Evolutionary conservation across 352 stramenopile species (phyloP), one percentile per base, ranked within the genome.

Genomic region (Globisporangium middletonii): DNA sequence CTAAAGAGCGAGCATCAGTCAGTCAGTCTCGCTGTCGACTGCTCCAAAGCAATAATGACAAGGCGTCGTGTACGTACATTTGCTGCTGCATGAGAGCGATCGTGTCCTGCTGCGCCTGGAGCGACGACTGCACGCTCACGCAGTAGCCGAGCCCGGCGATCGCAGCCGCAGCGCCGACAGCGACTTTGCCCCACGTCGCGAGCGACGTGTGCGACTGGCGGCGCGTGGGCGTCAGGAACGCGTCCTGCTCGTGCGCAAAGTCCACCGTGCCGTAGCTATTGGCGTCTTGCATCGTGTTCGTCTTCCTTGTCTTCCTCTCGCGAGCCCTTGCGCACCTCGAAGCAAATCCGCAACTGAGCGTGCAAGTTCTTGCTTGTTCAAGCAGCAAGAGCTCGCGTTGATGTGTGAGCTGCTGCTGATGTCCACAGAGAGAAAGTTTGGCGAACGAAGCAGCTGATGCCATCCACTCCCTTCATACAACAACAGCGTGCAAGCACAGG

Each of bases 61-160:
- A 35, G 0, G 30, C 30, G 7, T 2, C 3, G 30, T 35, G 7
- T 9, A 57, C 72, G 62, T 57, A 82, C 77, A 86, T 38, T 59
- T 82, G 73, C 61, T 77, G 55, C 46, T 83, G 76, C 69, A 86
- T 79, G 45, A 59, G 60, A 16, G 57, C 30, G 42, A 86, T 67
- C 1, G 65, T 50, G 35, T 64, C 54, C 30, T 74, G 60, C 50
- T 85, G 77, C 16, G 62, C 42, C 35, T 46, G 45, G 33, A 87
- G 58, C 27, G 74, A 71, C 47, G 62, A 69, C 51, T 83, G 74
- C 50, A 87, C 45, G 23, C 53, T 75, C 1, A 62, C 63, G 41
- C 65, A 66, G 55, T 69, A 83, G 48, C 66, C 57, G 9, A 83
- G 49, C 5, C 45, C 62, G 7, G 57, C 68, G 35, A 81, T 41